Percentiles rank a stretch among this genome's conserved stretches.
Evolutionary conservation across 768 basidiomycete species (phyloP).

Genomic region (Gyrodon lividus): DNA sequence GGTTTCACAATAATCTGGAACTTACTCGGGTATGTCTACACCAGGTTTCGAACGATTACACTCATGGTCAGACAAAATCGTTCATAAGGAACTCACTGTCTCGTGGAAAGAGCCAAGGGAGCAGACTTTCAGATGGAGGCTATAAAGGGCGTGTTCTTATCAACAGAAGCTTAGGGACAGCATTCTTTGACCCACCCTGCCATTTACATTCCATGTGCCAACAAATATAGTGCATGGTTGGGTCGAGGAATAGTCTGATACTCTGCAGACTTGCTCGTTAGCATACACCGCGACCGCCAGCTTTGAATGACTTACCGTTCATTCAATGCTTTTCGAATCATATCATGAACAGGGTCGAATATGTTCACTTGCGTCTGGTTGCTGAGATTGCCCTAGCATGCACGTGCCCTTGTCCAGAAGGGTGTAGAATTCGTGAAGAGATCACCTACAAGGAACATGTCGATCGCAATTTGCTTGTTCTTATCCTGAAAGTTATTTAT

Average conservation of each 20-base stretch:
- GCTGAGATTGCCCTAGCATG: constrained; percentile 81
- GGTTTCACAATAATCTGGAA: constrained; percentile 1
- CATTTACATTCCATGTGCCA: constrained; percentile 97
- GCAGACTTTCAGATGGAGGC: constrained; percentile 76
- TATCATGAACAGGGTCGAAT: constrained; percentile 92
- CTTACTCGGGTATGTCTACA: constrained; percentile 21
- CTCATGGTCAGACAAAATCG: not conserved
- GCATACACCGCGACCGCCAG: not conserved
- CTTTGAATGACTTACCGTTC: constrained; percentile 49
- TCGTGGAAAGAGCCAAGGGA: constrained; percentile 89
- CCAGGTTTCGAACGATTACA: constrained; percentile 4
- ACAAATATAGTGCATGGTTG: constrained; percentile 72
- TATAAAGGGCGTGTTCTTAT: constrained; percentile 29
- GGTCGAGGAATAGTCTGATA: constrained; percentile 81
- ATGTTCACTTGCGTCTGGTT: constrained; percentile 86
- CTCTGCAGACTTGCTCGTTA: constrained; percentile 38
- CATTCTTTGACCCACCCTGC: constrained; percentile 53
- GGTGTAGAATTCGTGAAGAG: not conserved
- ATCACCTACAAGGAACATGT: constrained; percentile 81
- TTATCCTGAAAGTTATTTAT: constrained; percentile 98
- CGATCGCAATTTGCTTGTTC: constrained; percentile 90
- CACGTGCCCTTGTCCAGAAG: constrained; percentile 5
- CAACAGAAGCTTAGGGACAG: not conserved
- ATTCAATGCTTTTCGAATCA: constrained; percentile 69
- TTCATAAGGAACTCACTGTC: constrained; percentile 50